A percentile compares a stretch with the other conserved stretches of the same genome.
Evolutionary conservation across 768 basidiomycete species (phyloP).

Genomic region (Cystoderma amianthinum): DNA sequence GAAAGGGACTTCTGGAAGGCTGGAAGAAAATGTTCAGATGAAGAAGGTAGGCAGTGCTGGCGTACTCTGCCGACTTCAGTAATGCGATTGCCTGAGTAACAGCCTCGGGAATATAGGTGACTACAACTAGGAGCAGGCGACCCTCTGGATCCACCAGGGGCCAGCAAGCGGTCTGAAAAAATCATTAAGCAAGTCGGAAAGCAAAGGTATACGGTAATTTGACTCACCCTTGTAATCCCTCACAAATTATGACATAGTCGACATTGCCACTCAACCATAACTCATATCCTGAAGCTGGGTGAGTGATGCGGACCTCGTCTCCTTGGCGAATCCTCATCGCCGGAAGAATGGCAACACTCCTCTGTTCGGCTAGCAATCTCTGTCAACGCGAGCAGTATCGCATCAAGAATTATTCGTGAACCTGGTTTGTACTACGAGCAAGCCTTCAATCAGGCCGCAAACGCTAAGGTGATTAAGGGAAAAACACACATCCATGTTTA

Average conservation of each 20-base stretch:
- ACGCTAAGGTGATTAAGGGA: conserved; percentile 8
- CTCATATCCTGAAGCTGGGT: conserved; percentile 16
- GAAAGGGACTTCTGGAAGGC: conserved; percentile 20
- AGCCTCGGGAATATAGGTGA: conserved; percentile 18
- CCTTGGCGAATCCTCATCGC: conserved; percentile 15
- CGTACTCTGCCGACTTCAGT: conserved; percentile 16
- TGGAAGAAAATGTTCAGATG: conserved; percentile 12
- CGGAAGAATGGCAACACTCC: conserved; percentile 18
- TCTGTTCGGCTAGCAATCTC: conserved; percentile 12
- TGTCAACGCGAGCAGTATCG: conserved; percentile 18
- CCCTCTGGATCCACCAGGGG: conserved; percentile 16
- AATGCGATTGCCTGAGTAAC: conserved; percentile 23
- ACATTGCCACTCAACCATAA: conserved; percentile 19
- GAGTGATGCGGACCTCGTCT: conserved; percentile 13
- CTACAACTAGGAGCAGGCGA: conserved; percentile 17
- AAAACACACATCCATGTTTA: conserved; percentile 23
- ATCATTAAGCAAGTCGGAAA: conserved; percentile 6
- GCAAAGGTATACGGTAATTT: conserved; percentile 8
- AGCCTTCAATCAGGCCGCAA: conserved; percentile 6
- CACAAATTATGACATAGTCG: conserved; percentile 18
- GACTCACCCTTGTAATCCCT: conserved; percentile 15
- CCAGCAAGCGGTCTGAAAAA: conserved; percentile 16
- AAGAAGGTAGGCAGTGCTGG: conserved; percentile 9
- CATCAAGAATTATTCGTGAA: conserved; percentile 22
- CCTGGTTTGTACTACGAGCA: conserved; percentile 15